Base-by-base conservation (phyloP, 179 eudicot genomes). In the Pouteria campechiana region DNA sequence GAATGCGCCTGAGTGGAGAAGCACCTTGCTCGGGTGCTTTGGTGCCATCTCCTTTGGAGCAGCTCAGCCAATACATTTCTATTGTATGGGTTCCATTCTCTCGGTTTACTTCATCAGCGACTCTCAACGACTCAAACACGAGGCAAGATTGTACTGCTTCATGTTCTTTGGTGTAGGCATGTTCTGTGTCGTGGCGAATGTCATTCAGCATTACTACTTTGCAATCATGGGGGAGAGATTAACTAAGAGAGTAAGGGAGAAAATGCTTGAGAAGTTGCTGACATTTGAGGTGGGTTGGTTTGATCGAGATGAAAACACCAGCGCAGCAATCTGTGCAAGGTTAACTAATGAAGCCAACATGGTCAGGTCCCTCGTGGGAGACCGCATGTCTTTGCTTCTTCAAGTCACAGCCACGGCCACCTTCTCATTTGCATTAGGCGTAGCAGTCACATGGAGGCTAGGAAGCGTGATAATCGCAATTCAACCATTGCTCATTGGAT, bases 321-420 rank as follows among this genome's bases (percentile, higher is more conserved):
- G 78, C 28, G 78, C 78, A 19, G 74, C 78, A 32, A 53, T 72
- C 27, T 63, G 67, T 35, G 73, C 78, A 39, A 42, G 70, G 23
- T 30, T 72, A 27, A 63, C 78, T 17, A 52, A 60, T 3, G 70
- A 72, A 53, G 78, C 78, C 3, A 68, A 57, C 48, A 64, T 56
- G 68, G 78, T 72, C 2, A 64, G 70, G 0, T 72, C 78, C 16
- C 74, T 72, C 12, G 78, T 72, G 12, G 78, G 74, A 4, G 78
- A 72, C 16, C 70, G 78, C 13, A 42, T 72, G 65, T 72, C 78
- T 17, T 38, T 72, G 31, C 54, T 72, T 37, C 31, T 62, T 44
- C 78, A 72, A 64, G 74, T 74, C 6, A 14, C 64, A n/a, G 67
- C 68, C 17, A 70, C 64, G 2, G 58, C 78, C 15, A n/a, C 41